Percentiles rank a stretch among this genome's conserved stretches.
phyloP scores from a whole-genome alignment of 2,329 filamentous ascomycete species.

The Botrytis squamosa region DNA sequence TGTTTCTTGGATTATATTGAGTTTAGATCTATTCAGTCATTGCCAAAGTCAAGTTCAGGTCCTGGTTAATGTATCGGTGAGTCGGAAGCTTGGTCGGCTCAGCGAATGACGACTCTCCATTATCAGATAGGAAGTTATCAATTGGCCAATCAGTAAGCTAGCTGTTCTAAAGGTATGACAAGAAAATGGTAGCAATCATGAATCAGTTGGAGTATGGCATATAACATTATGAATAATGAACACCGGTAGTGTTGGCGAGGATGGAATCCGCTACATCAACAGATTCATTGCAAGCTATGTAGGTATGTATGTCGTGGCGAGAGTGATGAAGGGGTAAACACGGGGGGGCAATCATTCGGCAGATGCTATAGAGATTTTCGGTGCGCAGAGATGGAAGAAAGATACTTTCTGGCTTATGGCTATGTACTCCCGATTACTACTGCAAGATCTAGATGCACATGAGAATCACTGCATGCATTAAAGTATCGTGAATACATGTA shows the following conservation, averaged over 20 bases:
- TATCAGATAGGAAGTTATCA: constrained; percentile 12
- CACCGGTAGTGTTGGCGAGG: neutral
- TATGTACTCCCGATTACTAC: neutral
- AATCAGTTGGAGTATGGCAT: neutral
- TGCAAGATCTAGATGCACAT: constrained; percentile 11
- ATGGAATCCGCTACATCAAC: neutral
- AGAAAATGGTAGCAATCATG: neutral
- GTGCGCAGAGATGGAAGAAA: neutral
- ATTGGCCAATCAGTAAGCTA: constrained; percentile 16
- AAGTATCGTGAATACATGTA: neutral
- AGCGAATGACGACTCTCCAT: constrained; percentile 16
- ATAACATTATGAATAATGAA: neutral
- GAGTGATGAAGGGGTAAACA: neutral
- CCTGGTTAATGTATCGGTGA: constrained; percentile 10
- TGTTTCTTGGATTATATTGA: neutral
- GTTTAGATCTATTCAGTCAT: neutral
- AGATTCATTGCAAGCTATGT: neutral
- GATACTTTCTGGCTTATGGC: too few species aligned
- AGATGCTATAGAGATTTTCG: neutral
- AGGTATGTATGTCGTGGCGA: neutral
- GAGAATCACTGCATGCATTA: constrained; percentile 9
- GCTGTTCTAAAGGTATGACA: neutral
- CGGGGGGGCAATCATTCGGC: neutral
- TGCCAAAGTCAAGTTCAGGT: neutral
- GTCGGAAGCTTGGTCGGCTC: constrained; percentile 13